phyloP scores from a whole-genome alignment of 495 filamentous ascomycete genomes.

The Penicillium goetzii region DNA sequence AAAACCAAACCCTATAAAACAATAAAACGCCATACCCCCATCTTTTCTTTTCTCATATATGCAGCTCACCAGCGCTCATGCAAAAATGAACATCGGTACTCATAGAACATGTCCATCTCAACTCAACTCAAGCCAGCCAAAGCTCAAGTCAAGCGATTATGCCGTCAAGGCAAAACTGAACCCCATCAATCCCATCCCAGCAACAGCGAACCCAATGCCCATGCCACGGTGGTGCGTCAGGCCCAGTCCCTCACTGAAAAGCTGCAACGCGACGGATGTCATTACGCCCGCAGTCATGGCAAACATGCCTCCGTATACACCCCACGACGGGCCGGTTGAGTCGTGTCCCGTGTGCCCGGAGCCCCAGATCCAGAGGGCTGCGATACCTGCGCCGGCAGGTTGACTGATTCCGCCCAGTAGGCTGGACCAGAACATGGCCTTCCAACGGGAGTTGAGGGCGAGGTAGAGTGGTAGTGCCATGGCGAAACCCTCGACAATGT shows the following conservation, averaged over 20 bases:
- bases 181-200: constrained; percentile 89
- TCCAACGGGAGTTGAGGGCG: constrained; percentile 72
- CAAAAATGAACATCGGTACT: constrained; percentile 4
- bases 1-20: neutral
- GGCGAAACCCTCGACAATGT: constrained; percentile 95
- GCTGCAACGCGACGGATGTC: constrained; percentile 85
- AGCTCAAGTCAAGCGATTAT: constrained; percentile 17
- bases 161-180: constrained; percentile 83
- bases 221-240: constrained; percentile 78
- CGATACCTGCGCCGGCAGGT: constrained; percentile 81
- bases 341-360: constrained; percentile 52
- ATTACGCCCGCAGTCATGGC: constrained; percentile 91
- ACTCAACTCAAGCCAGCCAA: neutral
- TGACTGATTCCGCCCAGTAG: constrained; percentile 85
- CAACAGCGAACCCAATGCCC: constrained; percentile 82
- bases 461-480: constrained; percentile 91
- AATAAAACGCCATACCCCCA: neutral
- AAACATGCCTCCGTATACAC: constrained; percentile 87
- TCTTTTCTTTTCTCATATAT: constrained; percentile 14
- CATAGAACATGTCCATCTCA: neutral
- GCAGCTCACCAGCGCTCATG: constrained; percentile 2
- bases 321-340: constrained; percentile 59
- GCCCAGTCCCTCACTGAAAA: constrained; percentile 83
- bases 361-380: constrained; percentile 78
- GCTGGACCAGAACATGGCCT: constrained; percentile 83